Conservation (phyloP, 495 filamentous ascomycete species). For the Xylaria bambusicola region DNA sequence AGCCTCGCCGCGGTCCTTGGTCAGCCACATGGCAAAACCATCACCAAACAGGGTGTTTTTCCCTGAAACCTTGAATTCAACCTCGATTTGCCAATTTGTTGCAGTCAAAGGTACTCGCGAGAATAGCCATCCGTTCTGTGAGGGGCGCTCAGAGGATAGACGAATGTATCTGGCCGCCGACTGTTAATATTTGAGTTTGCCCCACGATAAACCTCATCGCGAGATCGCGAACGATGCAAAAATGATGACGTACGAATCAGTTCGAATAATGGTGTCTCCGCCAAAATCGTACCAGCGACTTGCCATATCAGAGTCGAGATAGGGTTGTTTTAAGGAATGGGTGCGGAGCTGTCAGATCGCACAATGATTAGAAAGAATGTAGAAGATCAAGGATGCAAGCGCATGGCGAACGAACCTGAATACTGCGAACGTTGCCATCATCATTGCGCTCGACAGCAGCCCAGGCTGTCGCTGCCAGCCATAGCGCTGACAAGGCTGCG, state of each 20-base stretch:
- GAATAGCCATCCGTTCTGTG: slow-evolving; percentile 90
- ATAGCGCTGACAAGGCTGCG: slow-evolving; percentile 51
- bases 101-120: slow-evolving; percentile 92
- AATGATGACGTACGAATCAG: slow-evolving; percentile 70
- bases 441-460: slow-evolving; percentile 44
- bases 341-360: slow-evolving; percentile 62
- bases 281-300: slow-evolving; percentile 99
- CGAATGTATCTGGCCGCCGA: slow-evolving; percentile 74
- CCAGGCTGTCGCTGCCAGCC: slow-evolving; percentile 56
- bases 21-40: slow-evolving; percentile 98
- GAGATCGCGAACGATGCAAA: slow-evolving; percentile 6
- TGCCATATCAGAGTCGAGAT: slow-evolving; percentile 97
- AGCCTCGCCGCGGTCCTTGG: slow-evolving; percentile 76
- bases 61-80: slow-evolving; percentile 88
- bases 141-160: slow-evolving; percentile 85
- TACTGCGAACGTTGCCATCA: slow-evolving; percentile 55
- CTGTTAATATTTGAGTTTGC: slow-evolving; percentile 11
- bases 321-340: slow-evolving; percentile 63
- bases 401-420: slow-evolving; percentile 52
- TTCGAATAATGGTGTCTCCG: slow-evolving; percentile 88
- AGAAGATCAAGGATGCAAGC: slow-evolving; percentile 17
- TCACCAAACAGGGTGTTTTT: slow-evolving; percentile 84
- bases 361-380: slow-evolving; percentile 59
- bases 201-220: background rate
- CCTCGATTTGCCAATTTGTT: slow-evolving; percentile 98